Base-by-base conservation (phyloP, 2,329 filamentous ascomycete genomes). In the Xenoacremonium recifei region DNA sequence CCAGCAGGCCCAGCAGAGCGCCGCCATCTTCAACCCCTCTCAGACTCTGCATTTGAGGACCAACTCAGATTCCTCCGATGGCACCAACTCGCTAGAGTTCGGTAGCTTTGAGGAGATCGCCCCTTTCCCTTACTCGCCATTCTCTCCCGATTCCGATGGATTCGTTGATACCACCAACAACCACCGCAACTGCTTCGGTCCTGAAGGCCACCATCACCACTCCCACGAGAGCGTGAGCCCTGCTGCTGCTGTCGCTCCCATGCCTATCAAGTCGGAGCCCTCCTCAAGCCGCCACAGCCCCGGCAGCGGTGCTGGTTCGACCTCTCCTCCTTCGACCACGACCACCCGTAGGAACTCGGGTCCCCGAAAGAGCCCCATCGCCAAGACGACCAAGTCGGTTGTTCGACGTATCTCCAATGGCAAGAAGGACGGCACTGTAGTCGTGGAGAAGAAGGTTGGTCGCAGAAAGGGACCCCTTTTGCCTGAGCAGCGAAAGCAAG, bases 401-500 rank as follows among this genome's bases (percentile, higher is more conserved):
- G 85, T 90, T 55, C 88, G 88, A 68, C 89, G 89, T 67, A 84
- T 72, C 50, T 87, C 76, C 47, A 80, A 78, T 46, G 84, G 82
- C 58, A 95, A 92, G 74, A 90, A 87, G 68, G 89, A 95, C 53
- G 79, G 80, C 11, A 77, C 77, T 9, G n/a, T n/a, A n/a, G n/a
- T n/a, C n/a, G 71, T 72, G 29, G 92, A 96, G 77, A 97, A 96
- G 79, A 91, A 91, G 67, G 87, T 96, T 47, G 92, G 92, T 36
- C 84, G 89, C 61, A 82, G 92, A 69, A 88, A 88, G 65, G 92
- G 92, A 25, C 92, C 92, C 45, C 80, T 97, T 54, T 78, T 90
- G 59, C 90, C 91, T 10, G 92, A 97, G 66, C 92, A 96, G 73
- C 82, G 92, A 55, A 95, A 96, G 71, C 92, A 96, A 68, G 92